Evolutionary conservation across 2,329 filamentous ascomycete species (phyloP).

Genomic region (Talaromyces funiculosus): DNA sequence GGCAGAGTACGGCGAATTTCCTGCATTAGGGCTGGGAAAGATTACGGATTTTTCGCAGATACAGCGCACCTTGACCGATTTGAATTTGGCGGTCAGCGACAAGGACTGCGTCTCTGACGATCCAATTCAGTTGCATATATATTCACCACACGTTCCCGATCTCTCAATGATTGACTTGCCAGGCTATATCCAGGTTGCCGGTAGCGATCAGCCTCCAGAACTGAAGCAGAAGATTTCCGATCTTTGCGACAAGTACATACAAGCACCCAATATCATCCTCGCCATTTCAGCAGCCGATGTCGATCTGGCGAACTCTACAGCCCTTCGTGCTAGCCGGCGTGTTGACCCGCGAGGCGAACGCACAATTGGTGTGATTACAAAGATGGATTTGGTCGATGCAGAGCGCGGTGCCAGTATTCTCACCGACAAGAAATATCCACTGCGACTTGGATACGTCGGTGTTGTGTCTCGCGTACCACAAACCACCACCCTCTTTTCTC

Average conservation of each 20-base stretch:
- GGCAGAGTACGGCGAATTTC: slow-evolving; percentile 93
- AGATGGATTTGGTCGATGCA: slow-evolving; percentile 95
- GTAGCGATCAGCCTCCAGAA: slow-evolving; percentile 81
- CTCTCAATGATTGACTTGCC: slow-evolving; percentile 93
- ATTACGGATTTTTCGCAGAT: slow-evolving; percentile 80
- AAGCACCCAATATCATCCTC: slow-evolving; percentile 89
- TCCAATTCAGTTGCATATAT: slow-evolving; percentile 91
- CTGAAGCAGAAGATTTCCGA: slow-evolving; percentile 94
- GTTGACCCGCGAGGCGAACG: slow-evolving; percentile 92
- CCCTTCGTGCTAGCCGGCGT: slow-evolving; percentile 78
- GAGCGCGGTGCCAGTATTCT: slow-evolving; percentile 71
- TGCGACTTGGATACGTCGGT: slow-evolving; percentile 92
- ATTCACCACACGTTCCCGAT: slow-evolving; percentile 91
- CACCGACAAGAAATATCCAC: slow-evolving; percentile 83
- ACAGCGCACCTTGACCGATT: slow-evolving; percentile 86
- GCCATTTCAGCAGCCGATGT: slow-evolving; percentile 97
- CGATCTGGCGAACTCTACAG: slow-evolving; percentile 92
- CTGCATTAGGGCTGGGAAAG: slow-evolving; percentile 79
- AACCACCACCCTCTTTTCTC: slow-evolving; percentile 67
- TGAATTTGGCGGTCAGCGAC: slow-evolving; percentile 88
- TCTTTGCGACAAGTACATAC: slow-evolving; percentile 97
- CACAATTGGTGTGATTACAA: slow-evolving; percentile 97
- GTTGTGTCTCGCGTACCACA: slow-evolving; percentile 80
- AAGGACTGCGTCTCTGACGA: slow-evolving; percentile 92
- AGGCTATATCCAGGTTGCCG: slow-evolving; percentile 94